Evolutionary conservation across 164 flowering plant species (phyloP).

Genomic region (Aristolochia californica): DNA sequence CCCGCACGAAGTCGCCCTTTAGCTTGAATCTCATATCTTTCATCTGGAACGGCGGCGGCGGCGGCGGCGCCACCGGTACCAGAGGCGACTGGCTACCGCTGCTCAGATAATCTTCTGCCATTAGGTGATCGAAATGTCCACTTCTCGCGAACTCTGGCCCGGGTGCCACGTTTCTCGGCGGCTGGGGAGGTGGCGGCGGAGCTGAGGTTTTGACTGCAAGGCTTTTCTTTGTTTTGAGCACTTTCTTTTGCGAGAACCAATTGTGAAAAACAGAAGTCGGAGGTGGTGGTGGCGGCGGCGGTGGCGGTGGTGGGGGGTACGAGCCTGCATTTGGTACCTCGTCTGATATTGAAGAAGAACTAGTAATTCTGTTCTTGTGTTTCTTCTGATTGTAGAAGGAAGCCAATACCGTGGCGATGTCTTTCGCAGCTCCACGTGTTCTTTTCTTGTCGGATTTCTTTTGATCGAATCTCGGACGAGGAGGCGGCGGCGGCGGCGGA

Average conservation of each 20-base stretch:
- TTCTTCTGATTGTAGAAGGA: slow-evolving; percentile 42
- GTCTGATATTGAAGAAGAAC: slow-evolving; percentile 3
- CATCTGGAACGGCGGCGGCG: slow-evolving; percentile 58
- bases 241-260: slow-evolving; percentile 20
- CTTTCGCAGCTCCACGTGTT: slow-evolving; percentile 48
- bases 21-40: slow-evolving; percentile 24
- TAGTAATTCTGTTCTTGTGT: slow-evolving; percentile 25
- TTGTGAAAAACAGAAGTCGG: slow-evolving; percentile 24
- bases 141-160: too few relatives aligned
- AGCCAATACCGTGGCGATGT: slow-evolving; percentile 48
- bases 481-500: slow-evolving; percentile 9
- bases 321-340: slow-evolving; percentile 7
- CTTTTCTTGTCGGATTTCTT: slow-evolving; percentile 15
- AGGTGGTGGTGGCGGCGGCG: slow-evolving; percentile 42
- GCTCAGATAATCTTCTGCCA: slow-evolving; percentile 2
- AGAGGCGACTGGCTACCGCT: slow-evolving; percentile 28
- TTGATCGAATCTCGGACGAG: background rate
- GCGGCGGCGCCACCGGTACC: slow-evolving; percentile 50
- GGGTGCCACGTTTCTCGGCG: slow-evolving; percentile 17
- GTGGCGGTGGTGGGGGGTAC: slow-evolving; percentile 19
- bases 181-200: slow-evolving; percentile 8
- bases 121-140: too few relatives aligned
- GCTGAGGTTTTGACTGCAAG: background rate
- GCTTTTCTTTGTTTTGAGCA: slow-evolving; percentile 17
- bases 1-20: slow-evolving; percentile 30